Evolutionary conservation across 1,284 basidiomycete species (phyloP).

Genomic region (Apiotrichum akiyoshidainum): DNA sequence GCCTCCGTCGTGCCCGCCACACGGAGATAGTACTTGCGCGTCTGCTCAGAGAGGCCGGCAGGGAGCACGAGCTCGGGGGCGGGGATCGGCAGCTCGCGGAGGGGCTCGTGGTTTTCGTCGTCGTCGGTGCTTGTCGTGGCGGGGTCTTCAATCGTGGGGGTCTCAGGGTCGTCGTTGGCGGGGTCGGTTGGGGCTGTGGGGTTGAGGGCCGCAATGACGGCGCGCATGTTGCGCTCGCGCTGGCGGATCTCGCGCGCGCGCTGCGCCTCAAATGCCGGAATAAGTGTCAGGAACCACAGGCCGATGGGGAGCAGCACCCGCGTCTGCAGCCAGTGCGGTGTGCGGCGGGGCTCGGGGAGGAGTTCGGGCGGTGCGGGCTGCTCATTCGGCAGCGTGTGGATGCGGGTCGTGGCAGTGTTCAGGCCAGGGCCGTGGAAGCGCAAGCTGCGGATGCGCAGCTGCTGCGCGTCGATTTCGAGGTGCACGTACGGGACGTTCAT

Average conservation of each 20-base stretch:
- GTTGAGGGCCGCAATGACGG: constrained; percentile 28
- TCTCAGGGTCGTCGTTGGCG: not conserved
- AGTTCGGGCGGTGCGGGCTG: constrained; percentile 1
- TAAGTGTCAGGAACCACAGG: constrained; percentile 44
- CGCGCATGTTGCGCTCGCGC: constrained; percentile 40
- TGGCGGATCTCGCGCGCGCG: constrained; percentile 36
- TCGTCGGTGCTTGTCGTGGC: not conserved
- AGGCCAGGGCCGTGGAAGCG: constrained; percentile 6
- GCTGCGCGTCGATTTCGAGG: constrained; percentile 28
- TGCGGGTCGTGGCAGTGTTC: not conserved
- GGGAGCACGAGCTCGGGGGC: constrained; percentile 23
- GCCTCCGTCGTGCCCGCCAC: constrained; percentile 35
- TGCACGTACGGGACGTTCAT: constrained; percentile 17
- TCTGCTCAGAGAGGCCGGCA: constrained; percentile 25
- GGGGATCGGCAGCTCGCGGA: not conserved
- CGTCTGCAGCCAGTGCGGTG: constrained; percentile 22
- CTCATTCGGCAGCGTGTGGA: not conserved
- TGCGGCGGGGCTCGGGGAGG: constrained; percentile 5
- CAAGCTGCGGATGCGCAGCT: constrained; percentile 28
- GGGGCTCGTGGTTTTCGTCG: not conserved
- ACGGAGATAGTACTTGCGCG: constrained; percentile 37
- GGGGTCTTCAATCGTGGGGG: not conserved
- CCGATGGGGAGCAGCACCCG: constrained; percentile 38
- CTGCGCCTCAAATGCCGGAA: constrained; percentile 39
- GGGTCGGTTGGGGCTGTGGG: not conserved